Base-by-base conservation (phyloP, 2,329 filamentous ascomycete genomes). In the Penicillium palitans region DNA sequence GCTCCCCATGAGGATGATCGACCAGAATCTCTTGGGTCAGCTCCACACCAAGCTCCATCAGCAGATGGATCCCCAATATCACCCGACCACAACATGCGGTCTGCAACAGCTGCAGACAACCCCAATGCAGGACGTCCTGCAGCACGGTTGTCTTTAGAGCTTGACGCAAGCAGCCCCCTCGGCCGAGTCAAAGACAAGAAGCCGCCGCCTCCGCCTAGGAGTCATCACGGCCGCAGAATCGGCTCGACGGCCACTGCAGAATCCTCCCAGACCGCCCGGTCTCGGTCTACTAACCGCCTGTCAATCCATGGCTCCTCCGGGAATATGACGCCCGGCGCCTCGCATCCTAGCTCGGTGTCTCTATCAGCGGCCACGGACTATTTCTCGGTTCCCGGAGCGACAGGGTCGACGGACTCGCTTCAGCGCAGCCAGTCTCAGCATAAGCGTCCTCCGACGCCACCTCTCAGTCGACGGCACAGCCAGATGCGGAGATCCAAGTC, bases 191-290 rank as follows among this genome's bases (percentile, higher is more conserved):
- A 81, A 63, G 89, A 88, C 70, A 87, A 85, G 74, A 85, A 84
- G 62, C 88, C 89, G 15, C 90, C 90, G 6, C 72, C 72, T 6
- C 88, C 89, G 7, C 90, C 90, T 12, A 91, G 84, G 69, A 91
- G 89, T 52, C 85, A 90, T 55, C 90, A 93, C 75, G 91, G 91
- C 5, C 93, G 89, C 73, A 81, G 87, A 19, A 89, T 93, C 63
- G 85, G 81, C 63, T 72, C 55, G 57, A 70, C 72, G 62, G 64
- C 74, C 31, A 61, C 72, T 19, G 62, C 67, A 4, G 19, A 69
- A 61, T 47, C 64, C 24, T 63, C 61, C 31, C 70, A 52, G 59
- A 65, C 64, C 49, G 65, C 57, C 46, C 64, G 68, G 4, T 60
- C 63, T 50, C 66, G 63, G 58, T 62, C 72, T 52, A 61, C 68